These are phyloP conservation scores for Geoglossum cookeanum DNA, from an alignment of 2,329 filamentous ascomycete species.

Conservation along the genomic window DNA sequence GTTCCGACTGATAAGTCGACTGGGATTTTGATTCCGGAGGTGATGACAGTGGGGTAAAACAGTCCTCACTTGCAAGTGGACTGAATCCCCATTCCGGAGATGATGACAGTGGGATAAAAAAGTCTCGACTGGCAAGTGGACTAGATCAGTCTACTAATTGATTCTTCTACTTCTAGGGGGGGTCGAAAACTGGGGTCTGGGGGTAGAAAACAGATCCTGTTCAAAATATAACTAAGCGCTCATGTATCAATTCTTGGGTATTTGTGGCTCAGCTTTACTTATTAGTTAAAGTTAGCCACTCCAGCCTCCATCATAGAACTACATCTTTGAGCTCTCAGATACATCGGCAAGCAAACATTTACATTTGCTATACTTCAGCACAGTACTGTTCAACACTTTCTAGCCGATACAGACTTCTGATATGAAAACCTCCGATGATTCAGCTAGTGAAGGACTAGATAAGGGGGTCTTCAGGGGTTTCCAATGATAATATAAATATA, in stretches of 20 bases:
- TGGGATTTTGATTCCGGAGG: no score
- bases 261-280: background rate
- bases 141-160: background rate
- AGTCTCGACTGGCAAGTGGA: no score
- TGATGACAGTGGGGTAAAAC: no score
- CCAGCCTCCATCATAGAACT: background rate
- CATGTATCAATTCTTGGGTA: background rate
- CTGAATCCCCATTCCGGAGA: no score
- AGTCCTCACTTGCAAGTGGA: no score
- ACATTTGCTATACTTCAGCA: background rate
- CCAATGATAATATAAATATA: background rate
- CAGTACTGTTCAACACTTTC: background rate
- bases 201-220: background rate
- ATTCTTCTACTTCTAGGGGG: background rate
- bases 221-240: background rate
- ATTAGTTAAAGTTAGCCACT: background rate
- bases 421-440: background rate
- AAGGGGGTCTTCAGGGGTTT: background rate
- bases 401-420: background rate
- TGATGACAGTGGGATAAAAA: no score
- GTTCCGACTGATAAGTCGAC: background rate
- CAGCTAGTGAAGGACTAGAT: background rate
- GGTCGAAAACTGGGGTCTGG: background rate
- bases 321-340: background rate
- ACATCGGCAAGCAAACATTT: background rate